Percentiles rank a stretch among this genome's conserved stretches.
phyloP scores from a whole-genome alignment of 2,329 filamentous ascomycete species.

The Trichophyton mentagrophytes region DNA sequence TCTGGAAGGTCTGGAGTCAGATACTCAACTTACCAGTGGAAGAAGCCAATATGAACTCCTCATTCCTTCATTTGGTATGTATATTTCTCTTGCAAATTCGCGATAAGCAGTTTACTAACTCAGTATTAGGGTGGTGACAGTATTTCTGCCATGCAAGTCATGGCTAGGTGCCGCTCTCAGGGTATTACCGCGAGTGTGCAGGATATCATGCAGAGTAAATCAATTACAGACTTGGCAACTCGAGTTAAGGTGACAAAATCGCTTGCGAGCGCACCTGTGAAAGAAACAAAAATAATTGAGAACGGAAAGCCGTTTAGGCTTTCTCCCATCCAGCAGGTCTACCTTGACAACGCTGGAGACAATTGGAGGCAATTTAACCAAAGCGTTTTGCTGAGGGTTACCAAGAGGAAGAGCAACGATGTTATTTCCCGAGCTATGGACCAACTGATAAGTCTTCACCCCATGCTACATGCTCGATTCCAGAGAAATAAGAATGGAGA shows the following conservation, averaged over 20 bases:
- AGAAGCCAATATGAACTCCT: constrained; percentile 16
- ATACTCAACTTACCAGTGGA: constrained; percentile 14
- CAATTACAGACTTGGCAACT: constrained; percentile 10
- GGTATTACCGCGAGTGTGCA: constrained; percentile 13
- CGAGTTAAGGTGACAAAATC: neutral
- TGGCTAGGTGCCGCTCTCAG: constrained; percentile 13
- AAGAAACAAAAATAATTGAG: neutral
- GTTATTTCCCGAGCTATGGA: constrained; percentile 9
- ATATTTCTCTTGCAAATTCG: constrained; percentile 5
- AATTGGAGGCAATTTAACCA: constrained; percentile 16
- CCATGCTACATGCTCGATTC: constrained; percentile 18
- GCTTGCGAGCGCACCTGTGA: neutral
- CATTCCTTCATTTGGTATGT: constrained; percentile 20
- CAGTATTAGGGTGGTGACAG: constrained; percentile 19
- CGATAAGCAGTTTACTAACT: constrained; percentile 8
- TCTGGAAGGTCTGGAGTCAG: constrained; percentile 16
- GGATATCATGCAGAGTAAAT: constrained; percentile 14
- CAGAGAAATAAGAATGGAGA: constrained; percentile 10
- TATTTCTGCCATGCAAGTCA: constrained; percentile 18
- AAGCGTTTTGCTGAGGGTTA: constrained; percentile 13
- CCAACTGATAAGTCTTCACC: constrained; percentile 13
- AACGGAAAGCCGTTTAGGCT: constrained; percentile 11
- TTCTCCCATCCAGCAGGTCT: constrained; percentile 17
- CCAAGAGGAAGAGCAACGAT: constrained; percentile 1
- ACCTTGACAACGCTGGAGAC: constrained; percentile 14